Evolutionary conservation across 1,139 yeast species (phyloP), one percentile per base, ranked within the genome.

Genomic region (Blastobotrys illinoisensis): DNA sequence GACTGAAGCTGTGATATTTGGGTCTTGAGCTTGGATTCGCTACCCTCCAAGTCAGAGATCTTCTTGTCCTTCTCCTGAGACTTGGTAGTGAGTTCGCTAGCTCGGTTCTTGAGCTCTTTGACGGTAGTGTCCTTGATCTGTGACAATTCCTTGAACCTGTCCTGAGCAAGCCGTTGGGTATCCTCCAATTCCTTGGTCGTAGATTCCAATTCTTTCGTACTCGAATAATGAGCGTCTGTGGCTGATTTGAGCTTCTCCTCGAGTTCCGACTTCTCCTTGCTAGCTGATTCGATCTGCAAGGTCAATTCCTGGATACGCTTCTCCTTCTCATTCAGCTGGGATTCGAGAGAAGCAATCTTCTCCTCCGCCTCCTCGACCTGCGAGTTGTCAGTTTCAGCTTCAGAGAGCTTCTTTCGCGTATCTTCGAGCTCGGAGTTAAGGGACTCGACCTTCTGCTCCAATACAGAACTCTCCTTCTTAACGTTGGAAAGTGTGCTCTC

Each of bases 1-100:
- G 62, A 66, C 26, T 69, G 68, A n/a, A 72, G 50, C 4, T 62
- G 51, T 1, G 60, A 57, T 11, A 69, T 70, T 32, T 70, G 32
- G 4, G 43, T 24, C 16, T 40, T 48, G 21, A 18, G 40, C 32
- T 40, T 48, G 11, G 50, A 36, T 13, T 48, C 50, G 16, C 40
- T 32, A 11, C 40, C 13, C 16, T 32, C 40, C 7, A 32, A 16
- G 40, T n/a, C 16, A 11, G 40, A 13, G 16, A 32, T 11, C 16
- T n/a, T 32, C 40, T 32, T 32, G 16, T 32, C 40, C 40, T 32
- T 32, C 7, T 32, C 24, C 3, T 5, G 24, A 2, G 18, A 14
- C 26, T 44, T 21, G 24, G 7, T 21, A n/a, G 24, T 21, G 14
- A 44, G 26, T 11, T 44, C 24, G 14, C 5, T 44, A 4, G 40